Evolutionary conservation across 176 grass and related monocot genomes (phyloP).

Genomic region (Raddia distichophylla): DNA sequence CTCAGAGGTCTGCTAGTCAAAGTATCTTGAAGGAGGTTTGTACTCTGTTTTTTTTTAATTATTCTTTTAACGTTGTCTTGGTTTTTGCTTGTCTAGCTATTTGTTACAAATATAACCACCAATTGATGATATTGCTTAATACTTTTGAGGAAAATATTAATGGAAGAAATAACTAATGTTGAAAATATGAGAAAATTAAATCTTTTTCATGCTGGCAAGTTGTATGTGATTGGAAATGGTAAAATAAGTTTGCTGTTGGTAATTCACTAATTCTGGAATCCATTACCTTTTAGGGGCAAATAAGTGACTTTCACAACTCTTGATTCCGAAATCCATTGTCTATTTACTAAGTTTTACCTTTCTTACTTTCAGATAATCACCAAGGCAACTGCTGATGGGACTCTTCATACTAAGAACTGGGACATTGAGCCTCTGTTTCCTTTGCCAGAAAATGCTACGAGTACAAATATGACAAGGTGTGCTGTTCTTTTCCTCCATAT

Average conservation of each 20-base stretch:
- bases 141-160: background rate
- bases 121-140: background rate
- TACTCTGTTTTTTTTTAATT: slow-evolving; percentile 14
- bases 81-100: slow-evolving; percentile 17
- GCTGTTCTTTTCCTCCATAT: background rate
- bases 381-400: slow-evolving; percentile 81
- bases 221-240: background rate
- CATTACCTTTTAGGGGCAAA: background rate
- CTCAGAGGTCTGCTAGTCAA: slow-evolving; percentile 63
- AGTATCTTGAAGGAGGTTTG: slow-evolving; percentile 81
- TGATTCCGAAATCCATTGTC: background rate
- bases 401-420: slow-evolving; percentile 79
- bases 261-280: slow-evolving; percentile 24
- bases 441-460: slow-evolving; percentile 49
- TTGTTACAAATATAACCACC: background rate
- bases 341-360: slow-evolving; percentile 33
- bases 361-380: slow-evolving; percentile 62
- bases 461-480: slow-evolving; percentile 55
- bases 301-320: background rate
- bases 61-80: slow-evolving; percentile 25
- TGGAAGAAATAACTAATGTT: background rate
- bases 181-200: background rate
- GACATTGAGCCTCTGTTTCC: slow-evolving; percentile 79
- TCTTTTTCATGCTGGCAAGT: background rate
- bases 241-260: background rate